Evolutionary conservation across 805 yeast genomes (phyloP).

Genomic region (Candida sonorensis): DNA sequence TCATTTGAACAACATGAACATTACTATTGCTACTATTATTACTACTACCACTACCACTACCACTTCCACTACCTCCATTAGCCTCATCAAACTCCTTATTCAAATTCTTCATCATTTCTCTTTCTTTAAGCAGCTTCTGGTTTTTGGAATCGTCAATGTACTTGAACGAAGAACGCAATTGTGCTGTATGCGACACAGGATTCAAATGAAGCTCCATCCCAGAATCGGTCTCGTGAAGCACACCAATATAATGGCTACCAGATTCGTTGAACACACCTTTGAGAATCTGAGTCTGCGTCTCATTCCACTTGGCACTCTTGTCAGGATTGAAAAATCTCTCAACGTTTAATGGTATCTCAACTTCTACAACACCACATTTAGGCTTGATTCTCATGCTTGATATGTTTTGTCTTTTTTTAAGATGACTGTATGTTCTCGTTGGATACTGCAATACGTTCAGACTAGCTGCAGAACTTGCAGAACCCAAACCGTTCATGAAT

Average conservation of each 20-base stretch:
- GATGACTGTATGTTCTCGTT: conserved; percentile 28
- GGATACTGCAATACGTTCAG: conserved; percentile 23
- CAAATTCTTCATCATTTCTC: conserved; percentile 31
- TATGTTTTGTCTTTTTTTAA: too few species aligned
- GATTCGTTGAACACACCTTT: conserved; percentile 61
- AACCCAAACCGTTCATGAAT: conserved; percentile 8
- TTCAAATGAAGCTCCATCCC: conserved; percentile 39
- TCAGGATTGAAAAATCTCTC: conserved; percentile 57
- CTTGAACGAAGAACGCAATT: conserved; percentile 74
- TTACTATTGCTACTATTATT: conserved; percentile 23
- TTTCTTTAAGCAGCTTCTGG: conserved; percentile 33
- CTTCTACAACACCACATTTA: conserved; percentile 57
- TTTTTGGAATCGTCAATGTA: conserved; percentile 55
- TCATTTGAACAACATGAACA: conserved; percentile 68
- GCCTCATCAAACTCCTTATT: conserved; percentile 35
- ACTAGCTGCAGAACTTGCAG: too few species aligned
- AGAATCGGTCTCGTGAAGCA: conserved; percentile 11
- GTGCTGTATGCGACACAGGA: conserved; percentile 63
- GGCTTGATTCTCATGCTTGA: conserved; percentile 45
- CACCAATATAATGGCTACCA: conserved; percentile 44
- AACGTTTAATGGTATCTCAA: conserved; percentile 71
- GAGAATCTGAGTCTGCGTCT: conserved; percentile 52
- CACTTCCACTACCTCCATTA: neutral
- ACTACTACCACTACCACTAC: neutral
- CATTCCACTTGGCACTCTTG: conserved; percentile 60